Evolutionary conservation across 257 asterid genomes (phyloP).

Genomic region (Jacaranda mimosifolia): DNA sequence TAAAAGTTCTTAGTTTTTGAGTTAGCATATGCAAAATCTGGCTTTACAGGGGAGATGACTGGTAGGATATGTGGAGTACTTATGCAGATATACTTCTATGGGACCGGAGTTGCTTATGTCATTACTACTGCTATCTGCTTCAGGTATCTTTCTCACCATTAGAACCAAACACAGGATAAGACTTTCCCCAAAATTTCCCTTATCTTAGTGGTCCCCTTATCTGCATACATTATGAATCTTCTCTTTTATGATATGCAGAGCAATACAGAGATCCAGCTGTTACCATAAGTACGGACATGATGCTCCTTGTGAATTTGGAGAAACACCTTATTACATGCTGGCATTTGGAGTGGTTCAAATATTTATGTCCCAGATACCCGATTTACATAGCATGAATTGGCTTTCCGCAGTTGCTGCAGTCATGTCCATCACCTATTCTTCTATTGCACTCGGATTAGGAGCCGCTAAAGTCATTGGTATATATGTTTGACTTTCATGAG

Average conservation of each 20-base stretch:
- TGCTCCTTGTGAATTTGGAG: slow-evolving; percentile 61
- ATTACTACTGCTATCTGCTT: slow-evolving; percentile 70
- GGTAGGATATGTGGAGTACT: slow-evolving; percentile 61
- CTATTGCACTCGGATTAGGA: slow-evolving; percentile 78
- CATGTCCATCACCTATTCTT: slow-evolving; percentile 81
- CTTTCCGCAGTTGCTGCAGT: slow-evolving; percentile 78
- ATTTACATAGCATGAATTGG: slow-evolving; percentile 75
- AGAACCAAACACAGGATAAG: too few species aligned
- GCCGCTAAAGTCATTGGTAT: slow-evolving; percentile 69
- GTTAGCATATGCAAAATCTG: too few species aligned
- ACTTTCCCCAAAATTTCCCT: too few species aligned
- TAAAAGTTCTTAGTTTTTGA: too few species aligned
- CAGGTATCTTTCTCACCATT: slow-evolving; percentile 42
- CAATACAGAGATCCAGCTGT: slow-evolving; percentile 79
- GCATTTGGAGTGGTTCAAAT: slow-evolving; percentile 68
- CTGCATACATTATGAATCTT: not conserved
- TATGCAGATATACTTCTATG: slow-evolving; percentile 50
- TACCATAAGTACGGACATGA: slow-evolving; percentile 77
- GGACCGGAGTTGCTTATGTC: slow-evolving; percentile 67
- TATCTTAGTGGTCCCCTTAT: too few species aligned
- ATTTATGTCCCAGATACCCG: slow-evolving; percentile 79
- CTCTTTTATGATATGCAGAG: slow-evolving; percentile 49
- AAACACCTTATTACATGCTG: slow-evolving; percentile 56
- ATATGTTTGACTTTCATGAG: too few species aligned
- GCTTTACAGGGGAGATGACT: slow-evolving; percentile 55